Percentiles rank a stretch among this genome's conserved stretches.
Conservation (phyloP, 805 yeast species). For the Cyberlindnera euphorbiae region DNA sequence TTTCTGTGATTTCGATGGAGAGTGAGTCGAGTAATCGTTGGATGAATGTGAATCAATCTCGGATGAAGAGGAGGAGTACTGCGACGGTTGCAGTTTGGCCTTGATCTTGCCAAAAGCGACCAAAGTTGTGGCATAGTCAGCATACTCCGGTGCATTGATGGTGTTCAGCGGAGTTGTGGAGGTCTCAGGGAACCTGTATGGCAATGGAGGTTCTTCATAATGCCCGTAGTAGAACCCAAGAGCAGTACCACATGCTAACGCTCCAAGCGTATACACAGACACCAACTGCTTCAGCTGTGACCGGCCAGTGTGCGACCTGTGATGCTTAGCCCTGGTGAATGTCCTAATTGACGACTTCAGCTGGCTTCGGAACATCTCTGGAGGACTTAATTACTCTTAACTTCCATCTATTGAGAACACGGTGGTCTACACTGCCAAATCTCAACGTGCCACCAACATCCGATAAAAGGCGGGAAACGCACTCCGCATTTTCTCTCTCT, state of each 20-base stretch:
- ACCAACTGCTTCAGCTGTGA: not conserved
- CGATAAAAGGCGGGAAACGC: too few species aligned
- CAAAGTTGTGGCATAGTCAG: conserved; percentile 8
- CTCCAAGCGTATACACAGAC: conserved; percentile 5
- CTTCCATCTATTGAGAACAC: too few species aligned
- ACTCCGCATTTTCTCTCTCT: too few species aligned
- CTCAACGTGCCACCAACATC: too few species aligned
- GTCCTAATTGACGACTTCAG: too few species aligned
- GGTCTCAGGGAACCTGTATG: conserved; percentile 14
- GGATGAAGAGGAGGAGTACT: conserved; percentile 24
- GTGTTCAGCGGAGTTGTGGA: conserved; percentile 19
- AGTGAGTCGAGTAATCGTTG: conserved; percentile 45
- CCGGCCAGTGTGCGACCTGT: too few species aligned
- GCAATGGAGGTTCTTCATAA: conserved; percentile 11
- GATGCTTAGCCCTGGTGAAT: too few species aligned
- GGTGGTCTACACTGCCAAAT: too few species aligned
- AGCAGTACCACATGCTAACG: conserved; percentile 7
- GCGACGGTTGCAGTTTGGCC: conserved; percentile 8
- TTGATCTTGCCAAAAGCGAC: conserved; percentile 15
- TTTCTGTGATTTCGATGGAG: conserved; percentile 35
- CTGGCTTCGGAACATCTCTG: too few species aligned
- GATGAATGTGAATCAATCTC: conserved; percentile 41
- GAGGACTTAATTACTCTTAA: too few species aligned
- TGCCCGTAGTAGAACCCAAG: conserved; percentile 16
- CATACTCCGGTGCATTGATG: conserved; percentile 15